These are phyloP conservation scores for Kuraishia piskuri DNA, from an alignment of 805 yeast genomes.

Conservation along the genomic window DNA sequence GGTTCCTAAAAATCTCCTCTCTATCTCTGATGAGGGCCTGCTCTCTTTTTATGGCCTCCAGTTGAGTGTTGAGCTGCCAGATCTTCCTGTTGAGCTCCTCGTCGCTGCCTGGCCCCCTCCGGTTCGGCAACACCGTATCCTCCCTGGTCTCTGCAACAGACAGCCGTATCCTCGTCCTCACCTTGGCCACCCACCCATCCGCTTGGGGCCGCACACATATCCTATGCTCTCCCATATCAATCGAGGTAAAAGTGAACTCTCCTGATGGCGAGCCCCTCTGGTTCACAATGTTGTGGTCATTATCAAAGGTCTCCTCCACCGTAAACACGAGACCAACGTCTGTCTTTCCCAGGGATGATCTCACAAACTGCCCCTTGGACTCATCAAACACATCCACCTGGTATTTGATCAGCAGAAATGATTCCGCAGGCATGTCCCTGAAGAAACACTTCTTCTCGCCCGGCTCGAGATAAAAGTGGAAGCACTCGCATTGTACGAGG, in stretches of 20 bases:
- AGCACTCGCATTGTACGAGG: conserved; percentile 8
- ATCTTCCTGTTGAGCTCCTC: conserved; percentile 47
- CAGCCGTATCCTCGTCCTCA: conserved; percentile 48
- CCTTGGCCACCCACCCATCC: conserved; percentile 30
- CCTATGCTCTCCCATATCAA: conserved; percentile 78
- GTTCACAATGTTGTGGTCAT: conserved; percentile 65
- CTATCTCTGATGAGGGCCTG: conserved; percentile 57
- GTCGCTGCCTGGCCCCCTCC: conserved; percentile 40
- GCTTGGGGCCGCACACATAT: conserved; percentile 53
- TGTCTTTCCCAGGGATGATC: neutral
- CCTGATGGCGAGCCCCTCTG: conserved; percentile 57
- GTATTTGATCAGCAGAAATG: conserved; percentile 41
- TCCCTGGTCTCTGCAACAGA: conserved; percentile 61
- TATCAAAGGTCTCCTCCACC: conserved; percentile 64
- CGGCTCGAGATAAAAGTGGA: conserved; percentile 44
- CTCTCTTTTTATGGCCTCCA: conserved; percentile 53
- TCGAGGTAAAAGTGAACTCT: conserved; percentile 72
- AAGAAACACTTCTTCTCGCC: conserved; percentile 48
- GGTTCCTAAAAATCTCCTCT: conserved; percentile 71
- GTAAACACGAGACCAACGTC: conserved; percentile 14
- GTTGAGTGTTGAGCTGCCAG: conserved; percentile 45
- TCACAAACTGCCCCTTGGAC: conserved; percentile 3
- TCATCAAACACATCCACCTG: conserved; percentile 35
- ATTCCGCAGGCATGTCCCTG: conserved; percentile 42
- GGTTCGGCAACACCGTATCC: conserved; percentile 53